phyloP scores from a whole-genome alignment of 2,329 filamentous ascomycete genomes.

The Sclerotinia borealis region DNA sequence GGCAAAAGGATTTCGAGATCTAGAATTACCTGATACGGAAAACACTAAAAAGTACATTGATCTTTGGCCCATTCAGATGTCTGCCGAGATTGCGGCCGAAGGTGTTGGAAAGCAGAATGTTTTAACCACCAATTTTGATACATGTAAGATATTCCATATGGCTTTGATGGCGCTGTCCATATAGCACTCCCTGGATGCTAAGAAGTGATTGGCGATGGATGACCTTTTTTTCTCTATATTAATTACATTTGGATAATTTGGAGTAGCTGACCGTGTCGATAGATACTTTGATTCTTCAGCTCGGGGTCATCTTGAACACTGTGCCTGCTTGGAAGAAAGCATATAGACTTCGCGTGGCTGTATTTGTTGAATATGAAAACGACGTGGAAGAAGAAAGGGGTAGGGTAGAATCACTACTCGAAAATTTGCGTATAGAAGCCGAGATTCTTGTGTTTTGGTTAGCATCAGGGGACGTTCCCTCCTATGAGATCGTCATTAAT shows the following conservation, averaged over 20 bases:
- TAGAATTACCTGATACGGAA: conserved; percentile 61
- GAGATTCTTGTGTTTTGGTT: conserved; percentile 77
- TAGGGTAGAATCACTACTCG: conserved; percentile 66
- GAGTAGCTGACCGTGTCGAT: conserved; percentile 32
- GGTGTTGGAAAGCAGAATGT: conserved; percentile 57
- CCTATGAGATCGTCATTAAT: conserved; percentile 75
- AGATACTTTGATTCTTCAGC: conserved; percentile 75
- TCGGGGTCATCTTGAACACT: conserved; percentile 78
- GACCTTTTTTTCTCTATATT: background rate
- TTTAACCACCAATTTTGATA: conserved; percentile 85
- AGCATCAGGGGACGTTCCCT: conserved; percentile 63
- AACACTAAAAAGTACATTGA: conserved; percentile 75
- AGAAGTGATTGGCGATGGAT: background rate
- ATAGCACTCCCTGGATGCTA: background rate
- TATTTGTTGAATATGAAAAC: conserved; percentile 84
- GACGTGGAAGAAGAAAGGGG: conserved; percentile 75
- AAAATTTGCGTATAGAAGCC: conserved; percentile 76
- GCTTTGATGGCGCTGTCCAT: background rate
- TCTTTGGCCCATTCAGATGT: conserved; percentile 92
- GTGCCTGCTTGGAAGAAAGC: conserved; percentile 73
- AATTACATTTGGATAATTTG: background rate
- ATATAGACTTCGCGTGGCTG: conserved; percentile 68
- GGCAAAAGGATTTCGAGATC: conserved; percentile 70
- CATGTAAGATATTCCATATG: conserved; percentile 49
- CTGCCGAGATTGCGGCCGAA: conserved; percentile 68